Evolutionary conservation across 2,329 filamentous ascomycete genomes (phyloP).

Genomic region (Fusarium sp.): DNA sequence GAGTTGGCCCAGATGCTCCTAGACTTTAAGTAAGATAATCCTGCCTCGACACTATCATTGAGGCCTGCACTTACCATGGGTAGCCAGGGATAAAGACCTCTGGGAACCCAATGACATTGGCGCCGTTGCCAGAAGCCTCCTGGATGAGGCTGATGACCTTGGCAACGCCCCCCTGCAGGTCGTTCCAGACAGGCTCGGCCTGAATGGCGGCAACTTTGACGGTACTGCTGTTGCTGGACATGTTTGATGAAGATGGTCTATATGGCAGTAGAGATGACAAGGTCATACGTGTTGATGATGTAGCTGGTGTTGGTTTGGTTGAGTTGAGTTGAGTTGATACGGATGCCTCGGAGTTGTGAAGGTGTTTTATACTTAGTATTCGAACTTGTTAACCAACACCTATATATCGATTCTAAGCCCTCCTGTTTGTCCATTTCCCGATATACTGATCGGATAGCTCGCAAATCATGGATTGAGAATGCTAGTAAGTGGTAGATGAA

Average conservation of each 20-base stretch:
- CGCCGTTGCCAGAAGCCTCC: slow-evolving; percentile 45
- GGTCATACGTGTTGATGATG: background rate
- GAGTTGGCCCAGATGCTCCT: slow-evolving; percentile 47
- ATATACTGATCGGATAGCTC: background rate
- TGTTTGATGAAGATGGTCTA: background rate
- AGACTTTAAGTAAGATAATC: slow-evolving; percentile 2
- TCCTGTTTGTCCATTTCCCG: background rate
- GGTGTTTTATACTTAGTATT: background rate
- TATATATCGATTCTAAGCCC: background rate
- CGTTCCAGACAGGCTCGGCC: slow-evolving; percentile 43
- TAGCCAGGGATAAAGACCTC: slow-evolving; percentile 60
- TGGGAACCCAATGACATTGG: slow-evolving; percentile 55
- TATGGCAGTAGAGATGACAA: background rate
- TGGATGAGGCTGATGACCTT: slow-evolving; percentile 50
- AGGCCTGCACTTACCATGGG: slow-evolving; percentile 53
- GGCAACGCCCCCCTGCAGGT: slow-evolving; percentile 49
- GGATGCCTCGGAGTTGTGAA: background rate
- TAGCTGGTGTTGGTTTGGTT: background rate
- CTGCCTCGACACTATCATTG: background rate
- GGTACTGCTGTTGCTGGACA: background rate
- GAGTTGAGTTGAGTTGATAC: background rate
- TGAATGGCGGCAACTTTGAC: slow-evolving; percentile 43
- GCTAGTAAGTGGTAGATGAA: background rate
- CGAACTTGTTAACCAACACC: background rate
- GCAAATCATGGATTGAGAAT: background rate